phyloP scores from a whole-genome alignment of 106 monocot species.

The Dioscorea alata region DNA sequence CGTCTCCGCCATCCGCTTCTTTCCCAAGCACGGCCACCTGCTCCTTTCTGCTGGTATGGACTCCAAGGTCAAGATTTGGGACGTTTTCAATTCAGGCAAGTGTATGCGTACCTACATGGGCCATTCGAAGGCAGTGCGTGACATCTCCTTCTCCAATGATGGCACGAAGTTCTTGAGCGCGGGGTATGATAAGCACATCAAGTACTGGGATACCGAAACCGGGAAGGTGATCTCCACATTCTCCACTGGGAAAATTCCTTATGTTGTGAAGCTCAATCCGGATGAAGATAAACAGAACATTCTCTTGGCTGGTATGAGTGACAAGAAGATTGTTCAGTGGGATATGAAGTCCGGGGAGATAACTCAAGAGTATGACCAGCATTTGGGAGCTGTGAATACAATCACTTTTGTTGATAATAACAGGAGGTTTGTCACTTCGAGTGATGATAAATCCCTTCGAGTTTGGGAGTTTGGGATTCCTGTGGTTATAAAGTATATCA shows the following conservation, averaged over 20 bases:
- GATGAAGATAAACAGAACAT: constrained; percentile 96
- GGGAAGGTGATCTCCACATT: constrained; percentile 95
- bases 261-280: constrained; percentile 96
- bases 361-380: constrained; percentile 97
- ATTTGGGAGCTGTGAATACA: constrained; percentile 93
- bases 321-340: constrained; percentile 99
- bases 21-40: constrained; percentile 82
- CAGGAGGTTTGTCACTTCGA: constrained; percentile 92
- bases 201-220: constrained; percentile 97
- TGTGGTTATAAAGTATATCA: constrained; percentile 96
- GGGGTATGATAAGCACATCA: constrained; percentile 92
- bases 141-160: constrained; percentile 91
- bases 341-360: constrained; percentile 89
- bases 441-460: constrained; percentile 94
- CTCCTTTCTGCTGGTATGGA: constrained; percentile 92
- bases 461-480: constrained; percentile 99
- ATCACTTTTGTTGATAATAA: constrained; percentile 99
- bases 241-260: constrained; percentile 91
- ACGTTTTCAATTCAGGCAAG: constrained; percentile 81
- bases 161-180: constrained; percentile 88
- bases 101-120: constrained; percentile 99
- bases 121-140: constrained; percentile 91
- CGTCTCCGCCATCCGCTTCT: constrained; percentile 84
- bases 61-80: constrained; percentile 96
- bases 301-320: constrained; percentile 92